phyloP scores from a whole-genome alignment of 2,329 filamentous ascomycete species.

The Hypoxylon rubiginosum region DNA sequence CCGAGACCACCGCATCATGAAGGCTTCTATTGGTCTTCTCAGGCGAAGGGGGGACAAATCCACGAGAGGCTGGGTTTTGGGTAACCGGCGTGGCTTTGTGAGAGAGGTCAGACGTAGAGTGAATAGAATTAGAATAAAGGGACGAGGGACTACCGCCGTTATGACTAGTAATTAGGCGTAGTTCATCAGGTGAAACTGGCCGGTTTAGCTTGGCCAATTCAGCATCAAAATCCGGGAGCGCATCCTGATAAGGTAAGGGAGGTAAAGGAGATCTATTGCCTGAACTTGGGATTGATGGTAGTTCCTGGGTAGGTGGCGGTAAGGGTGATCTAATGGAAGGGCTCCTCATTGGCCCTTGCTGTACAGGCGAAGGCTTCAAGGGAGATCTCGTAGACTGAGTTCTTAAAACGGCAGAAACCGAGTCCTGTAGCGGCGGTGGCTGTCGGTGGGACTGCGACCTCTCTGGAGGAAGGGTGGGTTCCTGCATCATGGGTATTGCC shows the following conservation, averaged over 20 bases:
- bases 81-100: slow-evolving; percentile 48
- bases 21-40: slow-evolving; percentile 52
- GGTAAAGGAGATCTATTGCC: slow-evolving; percentile 40
- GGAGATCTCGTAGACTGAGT: slow-evolving; percentile 48
- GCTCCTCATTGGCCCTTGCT: slow-evolving; percentile 36
- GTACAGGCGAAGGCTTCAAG: slow-evolving; percentile 38
- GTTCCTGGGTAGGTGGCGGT: slow-evolving; percentile 32
- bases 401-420: slow-evolving; percentile 46
- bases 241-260: slow-evolving; percentile 34
- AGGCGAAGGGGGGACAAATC: slow-evolving; percentile 39
- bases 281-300: slow-evolving; percentile 21
- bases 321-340: slow-evolving; percentile 38
- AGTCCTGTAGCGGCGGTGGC: slow-evolving; percentile 45
- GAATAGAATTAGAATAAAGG: slow-evolving; percentile 44
- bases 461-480: slow-evolving; percentile 38
- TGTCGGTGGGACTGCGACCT: slow-evolving; percentile 43
- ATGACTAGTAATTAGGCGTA: slow-evolving; percentile 42
- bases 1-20: slow-evolving; percentile 58
- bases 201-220: slow-evolving; percentile 37
- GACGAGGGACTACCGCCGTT: slow-evolving; percentile 45
- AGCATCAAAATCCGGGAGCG: slow-evolving; percentile 42
- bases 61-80: slow-evolving; percentile 45
- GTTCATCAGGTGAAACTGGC: slow-evolving; percentile 45
- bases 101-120: slow-evolving; percentile 49
- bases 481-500: slow-evolving; percentile 38